These are phyloP conservation scores for Albugo candida DNA, from an alignment of 352 stramenopile genomes.

Conservation along the genomic window DNA sequence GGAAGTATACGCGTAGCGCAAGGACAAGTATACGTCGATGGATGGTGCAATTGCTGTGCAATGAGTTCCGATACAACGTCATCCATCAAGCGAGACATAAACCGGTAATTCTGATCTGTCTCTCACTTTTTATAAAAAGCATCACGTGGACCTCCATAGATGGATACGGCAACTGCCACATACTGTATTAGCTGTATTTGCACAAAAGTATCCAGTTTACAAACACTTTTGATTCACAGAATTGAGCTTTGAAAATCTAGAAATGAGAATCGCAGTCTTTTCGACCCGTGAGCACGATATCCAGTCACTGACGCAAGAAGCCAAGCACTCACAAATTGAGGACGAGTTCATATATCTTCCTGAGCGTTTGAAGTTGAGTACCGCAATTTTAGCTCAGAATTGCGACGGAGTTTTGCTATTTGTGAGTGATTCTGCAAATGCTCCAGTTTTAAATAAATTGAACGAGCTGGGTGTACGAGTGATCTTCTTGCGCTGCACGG, in stretches of 20 bases:
- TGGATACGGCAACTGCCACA: neutral
- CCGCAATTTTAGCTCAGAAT: constrained; percentile 24
- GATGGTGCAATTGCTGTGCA: constrained; percentile 23
- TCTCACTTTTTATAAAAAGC: neutral
- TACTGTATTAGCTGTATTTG: neutral
- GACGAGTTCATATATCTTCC: constrained; percentile 40
- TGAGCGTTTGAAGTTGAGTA: constrained; percentile 24
- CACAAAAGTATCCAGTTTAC: neutral
- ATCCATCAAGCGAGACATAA: neutral
- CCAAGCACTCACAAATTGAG: constrained; percentile 18
- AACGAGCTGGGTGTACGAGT: constrained; percentile 25
- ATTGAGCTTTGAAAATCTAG: neutral
- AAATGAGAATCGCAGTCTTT: constrained; percentile 32
- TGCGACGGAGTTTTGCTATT: constrained; percentile 63
- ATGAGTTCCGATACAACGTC: constrained; percentile 17
- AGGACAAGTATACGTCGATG: constrained; percentile 20
- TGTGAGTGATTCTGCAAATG: constrained; percentile 69
- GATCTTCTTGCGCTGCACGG: constrained; percentile 61
- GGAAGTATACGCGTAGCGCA: constrained; percentile 19
- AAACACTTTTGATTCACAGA: neutral
- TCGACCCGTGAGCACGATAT: constrained; percentile 58
- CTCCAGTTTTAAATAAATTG: constrained; percentile 27
- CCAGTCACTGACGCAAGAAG: constrained; percentile 24
- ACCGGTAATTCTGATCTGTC: neutral
- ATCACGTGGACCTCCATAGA: neutral